A percentile compares a stretch with the other conserved stretches of the same genome.
Evolutionary conservation across 2,329 filamentous ascomycete species (phyloP).

Genomic region (Tolypocladium inflatum): DNA sequence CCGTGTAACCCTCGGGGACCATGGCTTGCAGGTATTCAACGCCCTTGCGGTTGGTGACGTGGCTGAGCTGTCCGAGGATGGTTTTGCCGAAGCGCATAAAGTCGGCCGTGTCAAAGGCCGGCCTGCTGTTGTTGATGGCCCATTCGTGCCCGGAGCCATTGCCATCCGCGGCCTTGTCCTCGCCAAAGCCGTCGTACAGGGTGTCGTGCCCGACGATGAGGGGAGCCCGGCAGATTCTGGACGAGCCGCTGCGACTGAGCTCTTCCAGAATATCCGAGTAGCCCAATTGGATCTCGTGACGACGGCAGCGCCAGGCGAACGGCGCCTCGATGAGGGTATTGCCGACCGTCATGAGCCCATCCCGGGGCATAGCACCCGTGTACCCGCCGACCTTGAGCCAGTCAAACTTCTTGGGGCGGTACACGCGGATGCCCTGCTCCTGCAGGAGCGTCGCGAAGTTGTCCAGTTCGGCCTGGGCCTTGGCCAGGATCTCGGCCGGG

Average conservation of each 20-base stretch:
- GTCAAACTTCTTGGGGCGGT: not conserved
- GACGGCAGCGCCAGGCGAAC: not conserved
- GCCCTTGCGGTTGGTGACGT: constrained; percentile 1
- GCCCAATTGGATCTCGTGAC: not conserved
- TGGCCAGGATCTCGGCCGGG: not conserved
- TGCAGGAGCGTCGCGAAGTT: not conserved
- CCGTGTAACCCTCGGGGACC: constrained; percentile 1
- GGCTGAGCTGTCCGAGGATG: constrained; percentile 2
- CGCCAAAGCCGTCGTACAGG: not conserved
- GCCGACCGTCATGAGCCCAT: not conserved
- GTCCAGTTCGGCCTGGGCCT: not conserved
- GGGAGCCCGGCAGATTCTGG: not conserved
- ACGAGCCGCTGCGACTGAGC: not conserved
- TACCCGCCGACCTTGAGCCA: not conserved
- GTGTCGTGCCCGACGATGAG: not conserved
- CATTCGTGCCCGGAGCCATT: not conserved
- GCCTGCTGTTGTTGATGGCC: constrained; percentile 3
- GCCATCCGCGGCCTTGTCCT: not conserved
- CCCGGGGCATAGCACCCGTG: not conserved
- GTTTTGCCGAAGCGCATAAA: constrained; percentile 3
- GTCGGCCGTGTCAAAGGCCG: constrained; percentile 4
- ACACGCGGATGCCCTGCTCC: not conserved
- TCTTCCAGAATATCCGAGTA: not conserved
- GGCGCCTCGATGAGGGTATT: not conserved
- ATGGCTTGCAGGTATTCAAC: not conserved